phyloP scores from a whole-genome alignment of 441 rosid species.

The Mallotus japonicus region DNA sequence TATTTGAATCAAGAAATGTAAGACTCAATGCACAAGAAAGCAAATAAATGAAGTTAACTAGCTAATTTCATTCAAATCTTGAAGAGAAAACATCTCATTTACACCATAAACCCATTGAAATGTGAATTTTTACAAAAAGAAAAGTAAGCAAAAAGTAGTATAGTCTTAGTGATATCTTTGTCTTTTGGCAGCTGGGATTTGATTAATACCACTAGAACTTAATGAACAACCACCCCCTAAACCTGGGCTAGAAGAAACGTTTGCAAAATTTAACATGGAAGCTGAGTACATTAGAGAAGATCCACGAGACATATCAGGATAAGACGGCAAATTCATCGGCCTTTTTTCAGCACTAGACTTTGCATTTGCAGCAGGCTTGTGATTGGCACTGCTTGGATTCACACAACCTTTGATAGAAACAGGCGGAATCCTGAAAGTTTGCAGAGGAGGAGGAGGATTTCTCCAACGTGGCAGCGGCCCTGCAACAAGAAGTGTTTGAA shows the following conservation, averaged over 20 bases:
- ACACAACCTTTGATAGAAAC: slow-evolving; percentile 38
- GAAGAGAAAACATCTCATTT: slow-evolving; percentile 29
- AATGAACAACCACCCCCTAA: slow-evolving; percentile 25
- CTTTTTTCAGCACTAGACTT: slow-evolving; percentile 6
- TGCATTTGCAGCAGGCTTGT: slow-evolving; percentile 15
- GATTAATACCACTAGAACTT: slow-evolving; percentile 21
- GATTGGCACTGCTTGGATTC: slow-evolving; percentile 9
- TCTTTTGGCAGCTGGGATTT: slow-evolving; percentile 43
- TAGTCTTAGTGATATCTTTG: slow-evolving; percentile 52
- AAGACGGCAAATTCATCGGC: slow-evolving; percentile 17
- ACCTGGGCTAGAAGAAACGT: slow-evolving; percentile 33
- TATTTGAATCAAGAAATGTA: not conserved
- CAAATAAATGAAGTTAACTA: not conserved
- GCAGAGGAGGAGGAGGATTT: slow-evolving; percentile 72
- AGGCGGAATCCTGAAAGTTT: slow-evolving; percentile 50
- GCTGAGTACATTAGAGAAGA: slow-evolving; percentile 44
- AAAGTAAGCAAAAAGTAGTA: not conserved
- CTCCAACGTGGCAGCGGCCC: slow-evolving; percentile 92
- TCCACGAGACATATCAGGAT: slow-evolving; percentile 28
- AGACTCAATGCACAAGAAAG: not conserved
- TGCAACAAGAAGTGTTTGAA: slow-evolving; percentile 67
- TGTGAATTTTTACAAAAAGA: slow-evolving; percentile 20
- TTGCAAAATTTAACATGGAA: slow-evolving; percentile 48
- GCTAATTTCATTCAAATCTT: slow-evolving; percentile 2
- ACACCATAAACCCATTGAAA: slow-evolving; percentile 31